A percentile compares a stretch with the other conserved stretches of the same genome.
These are phyloP conservation scores for Rutstroemia sydowiana DNA, from an alignment of 2,329 filamentous ascomycete species.

Conservation along the genomic window DNA sequence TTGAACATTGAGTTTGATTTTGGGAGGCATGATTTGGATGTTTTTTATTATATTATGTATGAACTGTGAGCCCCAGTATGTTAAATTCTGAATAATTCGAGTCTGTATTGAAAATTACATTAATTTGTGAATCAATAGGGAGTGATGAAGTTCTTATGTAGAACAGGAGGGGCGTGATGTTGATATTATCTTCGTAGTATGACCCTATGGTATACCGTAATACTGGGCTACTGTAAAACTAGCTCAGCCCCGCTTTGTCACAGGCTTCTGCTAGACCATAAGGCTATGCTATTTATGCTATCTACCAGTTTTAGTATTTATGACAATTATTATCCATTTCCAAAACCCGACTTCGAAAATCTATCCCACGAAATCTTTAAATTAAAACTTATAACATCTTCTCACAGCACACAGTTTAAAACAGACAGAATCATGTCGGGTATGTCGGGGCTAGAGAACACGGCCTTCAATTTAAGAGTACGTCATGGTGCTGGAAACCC, in stretches of 20 bases:
- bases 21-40: constrained; percentile 32
- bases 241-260: too few species aligned
- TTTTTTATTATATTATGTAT: background rate
- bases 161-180: too few species aligned
- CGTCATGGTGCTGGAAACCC: constrained; percentile 16
- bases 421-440: constrained; percentile 45
- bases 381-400: background rate
- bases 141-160: too few species aligned
- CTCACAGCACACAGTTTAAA: background rate
- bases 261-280: too few species aligned
- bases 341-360: background rate
- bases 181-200: too few species aligned
- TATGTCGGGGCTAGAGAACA: constrained; percentile 56
- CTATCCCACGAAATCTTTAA: background rate
- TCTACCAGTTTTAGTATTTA: too few species aligned
- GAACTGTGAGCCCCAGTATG: too few species aligned
- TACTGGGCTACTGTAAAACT: too few species aligned
- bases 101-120: too few species aligned
- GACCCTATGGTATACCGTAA: too few species aligned
- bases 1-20: constrained; percentile 45
- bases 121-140: too few species aligned
- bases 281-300: too few species aligned
- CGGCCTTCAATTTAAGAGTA: constrained; percentile 55
- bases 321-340: background rate
- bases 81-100: background rate